Evolutionary conservation across 208 protist genomes (phyloP).

Genomic region (Crithidia fasciculata): DNA sequence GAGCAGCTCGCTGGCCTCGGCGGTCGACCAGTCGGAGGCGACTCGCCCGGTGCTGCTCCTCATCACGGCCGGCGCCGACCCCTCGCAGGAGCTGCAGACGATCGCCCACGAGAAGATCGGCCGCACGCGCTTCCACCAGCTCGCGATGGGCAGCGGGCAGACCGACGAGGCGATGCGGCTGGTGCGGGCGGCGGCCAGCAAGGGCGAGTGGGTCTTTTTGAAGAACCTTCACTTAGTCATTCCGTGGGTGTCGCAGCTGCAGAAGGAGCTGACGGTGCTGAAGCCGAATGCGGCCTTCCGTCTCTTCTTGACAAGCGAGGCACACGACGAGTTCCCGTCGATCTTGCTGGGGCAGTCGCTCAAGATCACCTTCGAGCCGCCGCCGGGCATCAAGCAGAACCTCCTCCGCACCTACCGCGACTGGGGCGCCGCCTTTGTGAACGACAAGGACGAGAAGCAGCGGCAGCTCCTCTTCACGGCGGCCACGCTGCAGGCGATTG

Average conservation of each 20-base stretch:
- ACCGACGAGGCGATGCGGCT: conserved; percentile 90
- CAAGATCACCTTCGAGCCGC: conserved; percentile 97
- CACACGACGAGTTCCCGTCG: conserved; percentile 94
- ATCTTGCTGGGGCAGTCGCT: conserved; percentile 94
- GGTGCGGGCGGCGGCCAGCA: conserved; percentile 70
- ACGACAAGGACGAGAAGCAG: conserved; percentile 61
- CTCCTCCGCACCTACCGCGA: conserved; percentile 94
- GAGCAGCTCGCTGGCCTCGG: conserved; percentile 58
- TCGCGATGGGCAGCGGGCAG: conserved; percentile 97
- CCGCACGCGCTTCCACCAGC: conserved; percentile 85
- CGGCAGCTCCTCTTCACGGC: conserved; percentile 94
- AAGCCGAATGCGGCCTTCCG: conserved; percentile 91
- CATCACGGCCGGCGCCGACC: conserved; percentile 95
- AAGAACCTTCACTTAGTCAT: conserved; percentile 98
- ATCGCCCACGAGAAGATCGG: conserved; percentile 84
- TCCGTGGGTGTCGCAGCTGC: conserved; percentile 92
- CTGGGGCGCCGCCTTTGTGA: conserved; percentile 70
- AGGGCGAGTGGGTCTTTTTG: conserved; percentile 95
- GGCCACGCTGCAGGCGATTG: conserved; percentile 95
- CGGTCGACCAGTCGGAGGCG: conserved; percentile 58
- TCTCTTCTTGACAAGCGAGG: conserved; percentile 96
- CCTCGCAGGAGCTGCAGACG: conserved; percentile 93
- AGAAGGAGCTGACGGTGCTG: conserved; percentile 93
- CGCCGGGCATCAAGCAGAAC: conserved; percentile 96
- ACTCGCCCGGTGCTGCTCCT: conserved; percentile 93